Evolutionary conservation across 805 yeast species (phyloP).

Genomic region (Starmerella bombi): DNA sequence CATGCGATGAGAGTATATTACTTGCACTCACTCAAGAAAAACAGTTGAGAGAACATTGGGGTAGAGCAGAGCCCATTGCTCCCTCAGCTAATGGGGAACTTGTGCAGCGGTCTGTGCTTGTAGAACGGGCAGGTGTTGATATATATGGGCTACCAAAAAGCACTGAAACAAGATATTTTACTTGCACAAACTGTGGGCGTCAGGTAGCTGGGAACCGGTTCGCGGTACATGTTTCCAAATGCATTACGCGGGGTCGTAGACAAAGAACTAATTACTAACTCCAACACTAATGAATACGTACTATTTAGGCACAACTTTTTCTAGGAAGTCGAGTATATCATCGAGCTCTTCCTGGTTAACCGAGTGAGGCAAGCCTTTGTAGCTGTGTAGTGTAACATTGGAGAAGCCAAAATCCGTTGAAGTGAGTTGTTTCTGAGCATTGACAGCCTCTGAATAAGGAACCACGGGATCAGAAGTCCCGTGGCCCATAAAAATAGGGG

Average conservation of each 20-base stretch:
- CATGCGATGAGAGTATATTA: slow-evolving; percentile 27
- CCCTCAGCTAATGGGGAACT: slow-evolving; percentile 19
- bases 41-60: slow-evolving; percentile 25
- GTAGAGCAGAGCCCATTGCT: slow-evolving; percentile 19
- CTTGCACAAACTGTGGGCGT: slow-evolving; percentile 69
- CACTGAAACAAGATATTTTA: slow-evolving; percentile 50
- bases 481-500: slow-evolving; percentile 82
- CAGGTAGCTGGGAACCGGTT: slow-evolving; percentile 82
- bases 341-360: slow-evolving; percentile 52
- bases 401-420: slow-evolving; percentile 31
- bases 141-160: slow-evolving; percentile 31
- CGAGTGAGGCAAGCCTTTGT: slow-evolving; percentile 55
- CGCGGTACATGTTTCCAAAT: slow-evolving; percentile 86
- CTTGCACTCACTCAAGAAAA: slow-evolving; percentile 28
- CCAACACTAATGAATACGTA: neutral
- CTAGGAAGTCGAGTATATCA: slow-evolving; percentile 39
- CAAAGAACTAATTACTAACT: slow-evolving; percentile 7
- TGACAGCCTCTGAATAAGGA: slow-evolving; percentile 22
- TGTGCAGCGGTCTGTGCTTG: slow-evolving; percentile 18
- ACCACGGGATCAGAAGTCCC: slow-evolving; percentile 70
- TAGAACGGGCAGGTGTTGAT: slow-evolving; percentile 28
- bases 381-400: slow-evolving; percentile 36
- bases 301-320: slow-evolving; percentile 18
- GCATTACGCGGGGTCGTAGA: slow-evolving; percentile 48
- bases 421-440: slow-evolving; percentile 23